Conservation (phyloP, 1,284 basidiomycete species). For the Lentinus polychrous region DNA sequence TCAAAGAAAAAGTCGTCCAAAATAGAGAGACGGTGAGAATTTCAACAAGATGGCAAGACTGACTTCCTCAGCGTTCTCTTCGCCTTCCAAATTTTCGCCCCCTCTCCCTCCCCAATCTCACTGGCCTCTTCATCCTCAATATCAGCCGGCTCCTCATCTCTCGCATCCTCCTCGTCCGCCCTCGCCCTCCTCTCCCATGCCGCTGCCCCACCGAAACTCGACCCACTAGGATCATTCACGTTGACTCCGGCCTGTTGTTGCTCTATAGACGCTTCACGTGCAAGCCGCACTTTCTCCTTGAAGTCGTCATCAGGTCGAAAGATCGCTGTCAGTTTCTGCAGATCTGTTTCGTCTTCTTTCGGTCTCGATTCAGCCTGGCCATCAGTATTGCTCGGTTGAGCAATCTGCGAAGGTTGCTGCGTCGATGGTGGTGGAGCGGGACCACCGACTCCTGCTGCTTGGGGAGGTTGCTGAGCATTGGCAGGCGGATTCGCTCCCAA, state of each 20-base stretch:
- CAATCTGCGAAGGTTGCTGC: constrained; percentile 18
- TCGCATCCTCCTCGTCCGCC: constrained; percentile 52
- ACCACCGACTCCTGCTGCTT: constrained; percentile 19
- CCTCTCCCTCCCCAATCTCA: constrained; percentile 59
- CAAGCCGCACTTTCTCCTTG: constrained; percentile 65
- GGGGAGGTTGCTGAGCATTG: constrained; percentile 25
- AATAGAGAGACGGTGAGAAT: constrained; percentile 7
- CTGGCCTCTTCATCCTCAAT: constrained; percentile 48
- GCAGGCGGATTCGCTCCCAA: constrained; percentile 33
- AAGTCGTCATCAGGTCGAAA: constrained; percentile 85
- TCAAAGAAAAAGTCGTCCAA: constrained; percentile 3
- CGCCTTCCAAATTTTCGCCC: constrained; percentile 74
- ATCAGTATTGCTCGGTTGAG: constrained; percentile 22
- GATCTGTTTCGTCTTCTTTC: constrained; percentile 44
- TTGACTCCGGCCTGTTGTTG: constrained; percentile 19
- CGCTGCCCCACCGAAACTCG: constrained; percentile 19
- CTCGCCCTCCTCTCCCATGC: constrained; percentile 35
- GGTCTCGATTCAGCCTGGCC: constrained; percentile 32
- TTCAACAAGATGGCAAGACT: constrained; percentile 29
- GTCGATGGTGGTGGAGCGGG: constrained; percentile 18
- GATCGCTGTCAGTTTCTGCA: constrained; percentile 68
- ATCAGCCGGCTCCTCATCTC: constrained; percentile 34
- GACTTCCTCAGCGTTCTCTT: constrained; percentile 83
- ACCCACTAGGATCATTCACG: constrained; percentile 13
- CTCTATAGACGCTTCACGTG: constrained; percentile 49